Evolutionary conservation across 495 filamentous ascomycete species (phyloP).

Genomic region (Parathielavia appendiculata): DNA sequence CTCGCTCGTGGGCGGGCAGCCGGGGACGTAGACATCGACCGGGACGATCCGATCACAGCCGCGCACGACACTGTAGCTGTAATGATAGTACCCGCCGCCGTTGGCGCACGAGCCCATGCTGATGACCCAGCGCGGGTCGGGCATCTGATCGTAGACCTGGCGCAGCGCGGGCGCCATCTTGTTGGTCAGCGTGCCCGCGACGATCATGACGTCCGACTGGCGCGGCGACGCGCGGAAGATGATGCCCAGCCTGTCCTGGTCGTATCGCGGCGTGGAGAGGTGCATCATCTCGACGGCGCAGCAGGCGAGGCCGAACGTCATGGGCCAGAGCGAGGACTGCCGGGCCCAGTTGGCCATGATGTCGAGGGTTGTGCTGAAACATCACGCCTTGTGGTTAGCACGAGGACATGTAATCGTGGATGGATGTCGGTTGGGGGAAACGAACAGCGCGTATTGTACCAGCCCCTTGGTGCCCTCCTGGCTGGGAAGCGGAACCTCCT

Average conservation of each 20-base stretch:
- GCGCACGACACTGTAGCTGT: constrained; percentile 81
- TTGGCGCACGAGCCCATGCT: constrained; percentile 91
- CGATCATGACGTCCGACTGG: constrained; percentile 97
- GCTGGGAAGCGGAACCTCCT: constrained; percentile 80
- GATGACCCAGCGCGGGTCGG: constrained; percentile 88
- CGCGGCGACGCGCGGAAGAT: constrained; percentile 95
- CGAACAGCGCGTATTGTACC: constrained; percentile 95
- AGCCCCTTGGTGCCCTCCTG: constrained; percentile 92
- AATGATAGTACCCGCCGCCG: constrained; percentile 91
- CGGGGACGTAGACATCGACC: constrained; percentile 88
- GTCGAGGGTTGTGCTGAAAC: constrained; percentile 75
- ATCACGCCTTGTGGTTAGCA: background rate
- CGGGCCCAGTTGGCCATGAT: constrained; percentile 92
- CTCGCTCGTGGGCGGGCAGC: constrained; percentile 85
- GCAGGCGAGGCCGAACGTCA: constrained; percentile 97
- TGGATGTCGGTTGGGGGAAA: constrained; percentile 19
- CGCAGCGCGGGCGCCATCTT: constrained; percentile 95
- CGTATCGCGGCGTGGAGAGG: constrained; percentile 89
- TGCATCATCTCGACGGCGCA: constrained; percentile 99
- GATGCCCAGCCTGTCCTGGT: constrained; percentile 92
- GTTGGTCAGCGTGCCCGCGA: constrained; percentile 91
- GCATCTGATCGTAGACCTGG: constrained; percentile 98
- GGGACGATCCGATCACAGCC: constrained; percentile 88
- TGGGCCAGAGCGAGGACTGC: constrained; percentile 90
- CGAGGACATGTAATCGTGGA: constrained; percentile 5